Conservation (phyloP, 2,329 filamentous ascomycete species). For the Colletotrichum australisinense region DNA sequence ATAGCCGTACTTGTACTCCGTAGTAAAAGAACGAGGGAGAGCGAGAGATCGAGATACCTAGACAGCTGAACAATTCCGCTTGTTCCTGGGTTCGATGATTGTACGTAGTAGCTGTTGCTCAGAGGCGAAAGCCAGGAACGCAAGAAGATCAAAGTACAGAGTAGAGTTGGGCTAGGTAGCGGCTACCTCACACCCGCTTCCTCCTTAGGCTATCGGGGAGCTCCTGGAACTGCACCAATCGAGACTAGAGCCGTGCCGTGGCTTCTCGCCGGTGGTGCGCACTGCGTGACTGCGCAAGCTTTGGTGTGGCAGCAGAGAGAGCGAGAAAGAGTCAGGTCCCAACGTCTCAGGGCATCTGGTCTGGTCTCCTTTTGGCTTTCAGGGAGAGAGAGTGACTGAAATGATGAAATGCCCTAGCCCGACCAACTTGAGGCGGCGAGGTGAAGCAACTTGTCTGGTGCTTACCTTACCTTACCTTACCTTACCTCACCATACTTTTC, state of each 20-base stretch:
- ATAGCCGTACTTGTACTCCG: too few relatives aligned
- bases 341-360: too few relatives aligned
- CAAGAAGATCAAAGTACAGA: not conserved
- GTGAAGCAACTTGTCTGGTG: not conserved
- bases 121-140: not conserved
- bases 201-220: not conserved
- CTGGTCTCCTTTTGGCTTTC: conserved; percentile 13
- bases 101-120: too few relatives aligned
- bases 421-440: not conserved
- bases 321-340: too few relatives aligned
- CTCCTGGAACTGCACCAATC: conserved; percentile 9
- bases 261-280: conserved; percentile 9
- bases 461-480: not conserved
- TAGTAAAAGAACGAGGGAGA: too few relatives aligned
- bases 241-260: conserved; percentile 26
- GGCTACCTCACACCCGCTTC: not conserved
- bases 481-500: not conserved
- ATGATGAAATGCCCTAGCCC: not conserved
- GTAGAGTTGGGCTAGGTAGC: not conserved
- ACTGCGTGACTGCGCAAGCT: conserved; percentile 7
- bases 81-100: too few relatives aligned
- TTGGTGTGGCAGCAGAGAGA: conserved; percentile 20
- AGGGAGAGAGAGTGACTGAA: not conserved
- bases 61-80: too few relatives aligned
- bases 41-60: too few relatives aligned